Percentiles rank a stretch among this genome's conserved stretches.
These are phyloP conservation scores for Nitzschia inconspicua DNA, from an alignment of 108 stramenopile species.

Conservation along the genomic window DNA sequence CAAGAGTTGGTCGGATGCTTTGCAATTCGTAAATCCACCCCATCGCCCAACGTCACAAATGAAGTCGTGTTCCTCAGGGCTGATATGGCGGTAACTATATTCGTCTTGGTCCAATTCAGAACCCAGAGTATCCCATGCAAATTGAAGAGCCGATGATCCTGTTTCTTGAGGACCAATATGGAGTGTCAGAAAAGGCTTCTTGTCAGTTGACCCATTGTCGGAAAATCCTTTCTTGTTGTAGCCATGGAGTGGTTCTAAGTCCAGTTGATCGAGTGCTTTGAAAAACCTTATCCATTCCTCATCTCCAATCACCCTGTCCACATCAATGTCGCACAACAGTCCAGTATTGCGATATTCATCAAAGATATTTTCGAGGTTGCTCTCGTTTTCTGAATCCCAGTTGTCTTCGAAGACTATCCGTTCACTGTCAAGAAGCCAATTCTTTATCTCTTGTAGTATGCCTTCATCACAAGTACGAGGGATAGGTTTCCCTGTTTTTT, in stretches of 20 bases:
- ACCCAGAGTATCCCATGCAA: neutral
- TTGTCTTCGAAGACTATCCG: neutral
- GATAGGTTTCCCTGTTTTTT: neutral
- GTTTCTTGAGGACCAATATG: constrained; percentile 12
- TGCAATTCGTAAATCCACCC: neutral
- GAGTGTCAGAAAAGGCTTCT: constrained; percentile 1
- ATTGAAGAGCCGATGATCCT: constrained; percentile 6
- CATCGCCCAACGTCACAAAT: neutral
- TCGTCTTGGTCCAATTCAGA: neutral
- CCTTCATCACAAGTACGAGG: neutral
- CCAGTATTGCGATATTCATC: neutral
- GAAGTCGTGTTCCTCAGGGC: neutral
- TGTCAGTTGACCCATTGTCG: no score
- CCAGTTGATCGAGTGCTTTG: no score
- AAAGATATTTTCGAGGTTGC: neutral
- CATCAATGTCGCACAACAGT: constrained; percentile 4
- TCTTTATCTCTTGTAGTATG: neutral
- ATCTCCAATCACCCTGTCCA: neutral
- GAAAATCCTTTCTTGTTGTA: no score
- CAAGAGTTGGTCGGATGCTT: neutral
- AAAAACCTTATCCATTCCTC: constrained; percentile 2
- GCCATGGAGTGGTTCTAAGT: no score
- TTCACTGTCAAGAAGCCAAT: constrained; percentile 1
- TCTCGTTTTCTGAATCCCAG: neutral
- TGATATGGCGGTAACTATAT: neutral